Evolutionary conservation across 2,329 filamentous ascomycete genomes (phyloP), one percentile per base, ranked within the genome.

Genomic region (Talaromyces islandicus): DNA sequence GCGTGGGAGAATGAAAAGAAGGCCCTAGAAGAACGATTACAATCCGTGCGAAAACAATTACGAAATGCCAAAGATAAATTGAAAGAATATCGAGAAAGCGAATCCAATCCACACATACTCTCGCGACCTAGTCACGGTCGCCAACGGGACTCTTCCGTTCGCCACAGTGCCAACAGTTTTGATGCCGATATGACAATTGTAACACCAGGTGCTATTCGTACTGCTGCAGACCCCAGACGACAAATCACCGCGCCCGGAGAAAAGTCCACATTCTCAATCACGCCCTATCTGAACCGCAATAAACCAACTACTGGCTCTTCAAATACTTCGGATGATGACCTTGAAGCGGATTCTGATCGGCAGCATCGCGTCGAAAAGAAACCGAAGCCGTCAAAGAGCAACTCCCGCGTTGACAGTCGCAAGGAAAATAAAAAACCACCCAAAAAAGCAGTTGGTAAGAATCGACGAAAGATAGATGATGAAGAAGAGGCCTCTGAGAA

Each of bases 201-300:
- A 51, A 83, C 81, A 0, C 81, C 81, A 19, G 81, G 80, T 48
- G 78, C 78, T 52, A 70, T 77, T 51, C 68, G 71, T 41, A 65
- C 71, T 53, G 74, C 77, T 24, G 89, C 87, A 73, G 87, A 86
- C 70, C 78, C 81, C 59, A 81, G 78, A 54, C 73, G 78, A 29
- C 83, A 86, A 21, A 82, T 84, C 41, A 81, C 84, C 1, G 77
- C 85, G 59, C 79, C 89, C 5, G 91, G 90, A 30, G 91, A 96
- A 70, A 97, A 96, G 74, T 97, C 92, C 0, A 87, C 84, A 2
- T 97, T 97, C 74, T 96, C 92, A 4, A 91, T 97, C 64, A 97
- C 93, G 0, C 93, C 93, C 0, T 97, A 96, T 78, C 80, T 97
- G 63, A 96, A 92, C 73, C 86, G 88, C 56, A 88, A 85, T 27